Conservation (phyloP, 2,329 filamentous ascomycete genomes). For the Diaporthe sp. region DNA sequence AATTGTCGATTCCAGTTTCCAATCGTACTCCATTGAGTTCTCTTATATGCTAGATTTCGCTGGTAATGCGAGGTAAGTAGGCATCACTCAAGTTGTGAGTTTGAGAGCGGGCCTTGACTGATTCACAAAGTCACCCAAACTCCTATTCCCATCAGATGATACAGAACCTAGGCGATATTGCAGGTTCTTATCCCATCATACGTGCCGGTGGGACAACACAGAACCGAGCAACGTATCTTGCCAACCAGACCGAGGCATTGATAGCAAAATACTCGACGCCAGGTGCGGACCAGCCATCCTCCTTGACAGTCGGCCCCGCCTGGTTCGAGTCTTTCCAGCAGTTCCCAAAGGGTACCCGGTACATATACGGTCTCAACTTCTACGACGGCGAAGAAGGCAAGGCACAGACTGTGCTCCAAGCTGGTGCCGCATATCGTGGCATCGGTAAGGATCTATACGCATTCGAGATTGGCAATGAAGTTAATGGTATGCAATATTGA, state of each 20-base stretch:
- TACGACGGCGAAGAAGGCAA: slow-evolving; percentile 16
- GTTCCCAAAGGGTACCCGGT: slow-evolving; percentile 15
- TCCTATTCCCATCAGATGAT: slow-evolving; percentile 25
- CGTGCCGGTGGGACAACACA: slow-evolving; percentile 44
- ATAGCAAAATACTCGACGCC: slow-evolving; percentile 22
- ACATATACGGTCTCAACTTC: slow-evolving; percentile 32
- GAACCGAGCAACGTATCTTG: slow-evolving; percentile 20
- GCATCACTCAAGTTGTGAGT: not conserved
- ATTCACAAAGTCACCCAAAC: slow-evolving; percentile 22
- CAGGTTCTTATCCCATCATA: slow-evolving; percentile 21
- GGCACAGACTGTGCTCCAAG: slow-evolving; percentile 2
- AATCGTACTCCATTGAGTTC: slow-evolving; percentile 33
- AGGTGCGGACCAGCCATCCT: slow-evolving; percentile 26
- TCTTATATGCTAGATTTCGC: slow-evolving; percentile 30
- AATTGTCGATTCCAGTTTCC: slow-evolving; percentile 20
- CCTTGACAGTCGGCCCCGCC: slow-evolving; percentile 19
- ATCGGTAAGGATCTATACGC: slow-evolving; percentile 28
- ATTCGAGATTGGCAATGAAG: slow-evolving; percentile 34
- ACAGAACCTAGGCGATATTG: slow-evolving; percentile 11
- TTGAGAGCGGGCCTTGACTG: not conserved
- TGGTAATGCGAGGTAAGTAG: slow-evolving; percentile 25
- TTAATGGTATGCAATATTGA: slow-evolving; percentile 1
- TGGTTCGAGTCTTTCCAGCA: slow-evolving; percentile 34
- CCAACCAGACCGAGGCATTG: slow-evolving; percentile 22
- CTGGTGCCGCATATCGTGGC: not conserved